Base-by-base conservation (phyloP, 768 basidiomycete genomes). In the Calocera viscosa region DNA sequence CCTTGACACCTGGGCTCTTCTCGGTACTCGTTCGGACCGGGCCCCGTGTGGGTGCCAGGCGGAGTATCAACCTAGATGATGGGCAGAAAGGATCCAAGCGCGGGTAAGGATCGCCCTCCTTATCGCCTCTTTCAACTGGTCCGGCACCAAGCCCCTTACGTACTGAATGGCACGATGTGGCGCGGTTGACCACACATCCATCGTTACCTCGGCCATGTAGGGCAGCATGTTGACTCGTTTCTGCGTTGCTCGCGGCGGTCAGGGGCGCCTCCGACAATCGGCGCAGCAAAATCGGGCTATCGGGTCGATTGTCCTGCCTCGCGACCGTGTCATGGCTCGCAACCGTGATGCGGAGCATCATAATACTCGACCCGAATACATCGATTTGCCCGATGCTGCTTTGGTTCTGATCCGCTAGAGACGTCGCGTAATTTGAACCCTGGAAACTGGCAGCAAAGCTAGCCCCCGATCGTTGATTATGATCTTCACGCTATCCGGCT, bases 91-190 rank as follows among this genome's bases (percentile, higher is more conserved):
- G 53, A 60, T 32, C 11, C 26, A 60, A 60, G 8, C 53, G 53
- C 53, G 53, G 53, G 14, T 12, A 60, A 5, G 53, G 43, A 32
- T 28, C 7, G 53, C 5, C 26, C 53, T 60, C 30, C 53, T 60
- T 60, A 60, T 60, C 53, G 53, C 53, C 53, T 60, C 53, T 60
- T 60, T 60, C 53, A 60, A 60, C 53, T 60, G 53, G 53, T 28
- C 53, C 53, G 53, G 53, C 53, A 28, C 53, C 14, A 28, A 8
- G 53, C 10, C 30, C 10, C 53, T 60, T 60, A 60, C 53, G 53
- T 60, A 60, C 53, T 26, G 14, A 60, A 47, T 47, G 24, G 43
- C 53, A 32, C 16, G 53, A 2, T 60, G 53, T 32, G 53, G 24
- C 43, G 43, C 43, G 7, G 53, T 28, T 60, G 53, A 60, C 53